Evolutionary conservation across 2,329 filamentous ascomycete genomes (phyloP), one percentile per base, ranked within the genome.

Genomic region (Neofusicoccum cordaticola): DNA sequence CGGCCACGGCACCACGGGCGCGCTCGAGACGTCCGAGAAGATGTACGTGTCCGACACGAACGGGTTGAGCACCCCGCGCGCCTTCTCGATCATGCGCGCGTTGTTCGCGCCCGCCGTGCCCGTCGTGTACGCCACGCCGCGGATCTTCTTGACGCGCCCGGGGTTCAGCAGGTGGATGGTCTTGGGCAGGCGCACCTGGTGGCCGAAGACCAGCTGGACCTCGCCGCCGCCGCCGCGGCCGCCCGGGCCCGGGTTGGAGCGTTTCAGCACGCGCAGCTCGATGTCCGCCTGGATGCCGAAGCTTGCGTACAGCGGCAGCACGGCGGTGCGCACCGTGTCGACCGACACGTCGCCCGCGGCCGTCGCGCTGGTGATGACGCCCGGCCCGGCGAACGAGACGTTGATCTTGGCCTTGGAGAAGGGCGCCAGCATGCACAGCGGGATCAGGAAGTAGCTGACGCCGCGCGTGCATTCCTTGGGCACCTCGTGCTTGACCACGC

Each of bases 51-150:
- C 95, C 6, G 90, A 87, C 3, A 91, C 89, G 64, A 99, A 84
- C 4, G 88, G 84, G 75, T 99, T 99, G 52, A 99, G 83, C 11
- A 99, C 85, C 53, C 92, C 92, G 70, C 94, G 85, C 11, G 93
- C 93, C 2, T 90, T 87, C 73, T 97, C 91, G 73, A 98, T 99
- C 91, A 97, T 96, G 68, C 95, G 86, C 67, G 90, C 91, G 75
- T 98, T 99, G 77, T 97, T 97, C 57, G 90, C 93, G 0, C 91
- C 94, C 11, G 91, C 91, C 0, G 98, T 93, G 52, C 96, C 95
- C 0, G 92, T 93, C 63, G 91, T 90, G 78, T 98, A 99, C 53
- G 95, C 93, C 48, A 99, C 95, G 66, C 95, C 95, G 64, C 94
- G 86, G 69, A 99, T 90, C 70, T 88, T 88, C 84, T 93, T 94